Evolutionary conservation across 2,329 filamentous ascomycete genomes (phyloP), one percentile per base, ranked within the genome.

Genomic region (Purpureocillium takamizusanense): DNA sequence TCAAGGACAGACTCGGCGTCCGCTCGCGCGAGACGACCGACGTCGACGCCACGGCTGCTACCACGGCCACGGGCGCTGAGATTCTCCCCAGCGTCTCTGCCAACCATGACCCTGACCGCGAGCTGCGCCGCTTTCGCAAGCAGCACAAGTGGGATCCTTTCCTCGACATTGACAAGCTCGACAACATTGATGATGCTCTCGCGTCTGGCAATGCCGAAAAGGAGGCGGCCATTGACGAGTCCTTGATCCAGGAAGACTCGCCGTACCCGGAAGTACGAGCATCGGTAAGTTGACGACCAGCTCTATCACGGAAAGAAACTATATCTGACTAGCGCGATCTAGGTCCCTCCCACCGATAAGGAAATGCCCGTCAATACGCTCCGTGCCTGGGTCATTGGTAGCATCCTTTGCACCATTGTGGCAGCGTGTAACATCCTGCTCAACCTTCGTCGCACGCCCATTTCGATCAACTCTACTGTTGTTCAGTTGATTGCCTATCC

Each of bases 81-180:
- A 32, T 35, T 21, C 33, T 35, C 12, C 34, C 34, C 25, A 21
- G 2, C 14, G 25, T 30, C 15, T 36, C 34, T 25, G 21, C 21
- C 5, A 25, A 25, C n/a, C 40, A 43, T n/a, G 41, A 46, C 34
- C 40, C 43, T 25, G 52, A 57, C 29, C 43, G 41, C 25, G 53
- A 59, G 41, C 50, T 66, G 35, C 59, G 60, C 35, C 50, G 66
- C 33, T 66, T 75, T 45, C 64, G 68, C 47, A 59, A 65, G 37
- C 63, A 70, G 42, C 73, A 76, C 47, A 62, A 67, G 37, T 74
- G 70, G 62, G 74, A 78, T 50, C 73, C 72, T 33, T 77, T 77
- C 43, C 50, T 79, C 40, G 69, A 70, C 2, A 54, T 70, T 29
- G 69, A 74, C 36, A 63, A 72, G 18, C 61, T 69, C 34, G 65